phyloP scores from a whole-genome alignment of 495 filamentous ascomycete species.

The Hypoxylon subgilvum region DNA sequence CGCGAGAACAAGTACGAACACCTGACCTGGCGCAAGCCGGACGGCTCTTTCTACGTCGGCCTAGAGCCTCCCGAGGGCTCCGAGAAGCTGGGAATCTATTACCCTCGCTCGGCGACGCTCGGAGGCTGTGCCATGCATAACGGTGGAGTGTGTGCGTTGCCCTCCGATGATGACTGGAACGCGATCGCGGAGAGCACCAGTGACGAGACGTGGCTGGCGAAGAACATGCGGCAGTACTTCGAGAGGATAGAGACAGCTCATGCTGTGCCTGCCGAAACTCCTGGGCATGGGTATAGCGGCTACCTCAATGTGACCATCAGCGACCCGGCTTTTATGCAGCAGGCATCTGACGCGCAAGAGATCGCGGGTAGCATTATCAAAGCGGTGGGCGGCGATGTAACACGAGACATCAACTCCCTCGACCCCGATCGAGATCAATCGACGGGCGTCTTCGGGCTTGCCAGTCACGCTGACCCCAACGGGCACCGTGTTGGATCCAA shows the following conservation, averaged over 20 bases:
- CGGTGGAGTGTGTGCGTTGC: slow-evolving; percentile 49
- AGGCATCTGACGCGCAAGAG: slow-evolving; percentile 34
- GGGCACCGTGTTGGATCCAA: slow-evolving; percentile 52
- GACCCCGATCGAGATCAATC: slow-evolving; percentile 46
- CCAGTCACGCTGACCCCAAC: slow-evolving; percentile 46
- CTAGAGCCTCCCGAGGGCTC: slow-evolving; percentile 51
- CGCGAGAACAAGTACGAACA: slow-evolving; percentile 52
- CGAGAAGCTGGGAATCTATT: slow-evolving; percentile 53
- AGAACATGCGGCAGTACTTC: slow-evolving; percentile 54
- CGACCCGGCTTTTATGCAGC: slow-evolving; percentile 41
- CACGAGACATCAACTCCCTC: slow-evolving; percentile 49
- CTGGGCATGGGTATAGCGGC: slow-evolving; percentile 52
- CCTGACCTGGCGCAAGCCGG: slow-evolving; percentile 51
- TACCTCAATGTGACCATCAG: slow-evolving; percentile 49
- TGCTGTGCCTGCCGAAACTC: slow-evolving; percentile 45
- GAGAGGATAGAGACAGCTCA: slow-evolving; percentile 54
- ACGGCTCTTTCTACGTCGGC: slow-evolving; percentile 57
- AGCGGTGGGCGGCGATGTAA: slow-evolving; percentile 44
- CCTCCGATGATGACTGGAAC: slow-evolving; percentile 55
- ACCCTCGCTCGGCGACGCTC: slow-evolving; percentile 54
- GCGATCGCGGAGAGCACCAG: slow-evolving; percentile 53
- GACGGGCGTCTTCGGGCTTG: slow-evolving; percentile 53
- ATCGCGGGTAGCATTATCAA: slow-evolving; percentile 43
- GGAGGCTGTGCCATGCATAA: slow-evolving; percentile 61
- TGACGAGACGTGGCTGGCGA: slow-evolving; percentile 51